Base-by-base conservation (phyloP, 192 early-diverging fungal genomes). In the Dispira simplex region DNA sequence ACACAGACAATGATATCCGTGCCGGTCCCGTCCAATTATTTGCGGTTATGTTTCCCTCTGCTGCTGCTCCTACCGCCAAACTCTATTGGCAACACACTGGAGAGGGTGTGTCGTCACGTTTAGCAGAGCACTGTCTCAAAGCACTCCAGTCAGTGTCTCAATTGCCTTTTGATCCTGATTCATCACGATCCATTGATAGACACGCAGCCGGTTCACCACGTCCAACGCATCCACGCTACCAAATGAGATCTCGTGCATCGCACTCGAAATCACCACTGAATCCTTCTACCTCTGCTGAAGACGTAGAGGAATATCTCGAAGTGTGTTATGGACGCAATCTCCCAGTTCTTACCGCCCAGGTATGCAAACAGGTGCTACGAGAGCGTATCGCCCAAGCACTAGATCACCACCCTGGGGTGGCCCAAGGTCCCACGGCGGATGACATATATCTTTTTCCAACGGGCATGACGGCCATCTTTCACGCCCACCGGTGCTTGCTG, bases 31-130 rank as follows among this genome's bases (percentile, higher is more conserved):
- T 85, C 49, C 67, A 82, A 44, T 75, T 90, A 4, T 80, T 81
- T 70, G 71, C 74, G 53, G 82, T 92, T 12, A 65, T 95, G 48
- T 92, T 96, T 69, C 88, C 89, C 1, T 72, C 72, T 45, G 77
- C 81, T 8, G 76, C 80, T 44, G 82, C 81, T 49, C 57, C 75
- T 13, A 66, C 90, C 46, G 95, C 87, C n/a, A 96, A 98, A 70
- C 84, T 83, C 76, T 95, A 85, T 68, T 98, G 95, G 95, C 93
- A 97, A 75, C 95, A 98, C 71, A 71, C 90, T 8, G 95, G 95
- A 27, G 89, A 90, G 48, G 89, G 84, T 49, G 81, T 98, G 28
- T 85, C 88, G 0, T 90, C 90, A 3, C 83, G 95, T 45, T 79
- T 89, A 71, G 95, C 95, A 0, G 82, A 89, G 45, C 84, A 87